Percentiles rank a stretch among this genome's conserved stretches.
Evolutionary conservation across 768 basidiomycete species (phyloP).

Genomic region (Phallus indusiatus): DNA sequence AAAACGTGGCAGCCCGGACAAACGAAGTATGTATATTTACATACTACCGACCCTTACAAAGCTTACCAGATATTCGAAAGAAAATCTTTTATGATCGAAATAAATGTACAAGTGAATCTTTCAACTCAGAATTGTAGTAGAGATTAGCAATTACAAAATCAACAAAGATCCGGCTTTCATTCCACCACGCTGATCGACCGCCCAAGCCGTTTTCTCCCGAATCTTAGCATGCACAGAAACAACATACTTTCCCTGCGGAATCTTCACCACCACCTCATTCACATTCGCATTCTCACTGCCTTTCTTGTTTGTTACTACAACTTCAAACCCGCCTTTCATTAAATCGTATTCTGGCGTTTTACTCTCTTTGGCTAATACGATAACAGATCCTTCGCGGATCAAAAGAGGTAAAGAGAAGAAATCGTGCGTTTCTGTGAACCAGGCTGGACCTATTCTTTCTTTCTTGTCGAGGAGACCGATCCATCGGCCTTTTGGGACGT

Average conservation of each 20-base stretch:
- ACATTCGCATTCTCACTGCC: background rate
- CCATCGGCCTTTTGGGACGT: conserved; percentile 52
- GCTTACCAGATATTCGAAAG: no score
- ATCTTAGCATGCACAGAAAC: background rate
- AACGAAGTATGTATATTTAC: no score
- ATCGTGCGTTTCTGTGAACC: conserved; percentile 20
- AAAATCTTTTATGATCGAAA: no score
- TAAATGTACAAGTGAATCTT: background rate
- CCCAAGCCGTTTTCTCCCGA: background rate
- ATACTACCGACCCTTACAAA: no score
- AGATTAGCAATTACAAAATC: background rate
- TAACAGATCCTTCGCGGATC: conserved; percentile 21
- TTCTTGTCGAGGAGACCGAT: conserved; percentile 22
- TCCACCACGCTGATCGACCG: background rate
- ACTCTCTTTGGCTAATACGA: conserved; percentile 17
- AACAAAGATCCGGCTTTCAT: background rate
- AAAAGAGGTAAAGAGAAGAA: conserved; percentile 23
- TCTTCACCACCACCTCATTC: background rate
- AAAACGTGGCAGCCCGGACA: no score
- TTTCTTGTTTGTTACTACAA: background rate
- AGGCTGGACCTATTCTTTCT: conserved; percentile 21
- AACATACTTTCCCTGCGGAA: background rate
- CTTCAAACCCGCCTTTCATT: background rate
- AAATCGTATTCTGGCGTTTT: background rate
- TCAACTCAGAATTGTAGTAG: background rate